phyloP scores from a whole-genome alignment of 31 red algal genomes.

The Endocladia muricata region DNA sequence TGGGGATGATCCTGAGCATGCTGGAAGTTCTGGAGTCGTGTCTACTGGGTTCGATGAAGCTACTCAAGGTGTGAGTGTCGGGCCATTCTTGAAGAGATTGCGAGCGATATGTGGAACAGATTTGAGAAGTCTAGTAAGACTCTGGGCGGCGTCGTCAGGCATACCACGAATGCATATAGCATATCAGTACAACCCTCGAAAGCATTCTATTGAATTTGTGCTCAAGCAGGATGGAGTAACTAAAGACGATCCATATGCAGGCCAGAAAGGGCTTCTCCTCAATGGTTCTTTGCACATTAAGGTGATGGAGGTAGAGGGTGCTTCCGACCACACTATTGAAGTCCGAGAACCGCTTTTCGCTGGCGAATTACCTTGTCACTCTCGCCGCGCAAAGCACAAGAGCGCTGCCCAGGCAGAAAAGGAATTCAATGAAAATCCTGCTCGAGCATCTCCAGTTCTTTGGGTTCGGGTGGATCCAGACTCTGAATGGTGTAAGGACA shows the following conservation, averaged over 20 bases:
- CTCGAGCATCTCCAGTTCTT: constrained; percentile 56
- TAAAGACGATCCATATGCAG: neutral
- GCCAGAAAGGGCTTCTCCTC: constrained; percentile 29
- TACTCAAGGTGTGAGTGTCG: constrained; percentile 45
- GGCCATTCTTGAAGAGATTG: constrained; percentile 62
- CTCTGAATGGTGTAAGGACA: constrained; percentile 64
- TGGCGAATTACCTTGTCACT: constrained; percentile 63
- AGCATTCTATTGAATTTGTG: constrained; percentile 53
- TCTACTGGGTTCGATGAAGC: constrained; percentile 69
- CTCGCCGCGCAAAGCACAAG: constrained; percentile 51
- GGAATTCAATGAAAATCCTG: constrained; percentile 57
- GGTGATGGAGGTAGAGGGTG: constrained; percentile 79
- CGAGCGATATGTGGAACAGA: constrained; percentile 59
- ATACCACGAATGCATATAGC: constrained; percentile 49
- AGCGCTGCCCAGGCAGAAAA: constrained; percentile 59
- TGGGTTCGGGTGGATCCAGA: constrained; percentile 86
- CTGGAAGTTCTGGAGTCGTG: constrained; percentile 24
- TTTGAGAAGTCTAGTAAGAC: constrained; percentile 52
- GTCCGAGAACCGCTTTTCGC: constrained; percentile 46
- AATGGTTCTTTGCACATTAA: constrained; percentile 61
- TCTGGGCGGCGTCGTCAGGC: constrained; percentile 53
- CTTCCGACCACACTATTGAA: constrained; percentile 75
- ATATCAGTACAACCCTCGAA: constrained; percentile 53
- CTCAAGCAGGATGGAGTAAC: constrained; percentile 45
- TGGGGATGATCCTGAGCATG: constrained; percentile 11